Conservation (phyloP, 2,329 filamentous ascomycete species). For the Fonsecaea monophora region DNA sequence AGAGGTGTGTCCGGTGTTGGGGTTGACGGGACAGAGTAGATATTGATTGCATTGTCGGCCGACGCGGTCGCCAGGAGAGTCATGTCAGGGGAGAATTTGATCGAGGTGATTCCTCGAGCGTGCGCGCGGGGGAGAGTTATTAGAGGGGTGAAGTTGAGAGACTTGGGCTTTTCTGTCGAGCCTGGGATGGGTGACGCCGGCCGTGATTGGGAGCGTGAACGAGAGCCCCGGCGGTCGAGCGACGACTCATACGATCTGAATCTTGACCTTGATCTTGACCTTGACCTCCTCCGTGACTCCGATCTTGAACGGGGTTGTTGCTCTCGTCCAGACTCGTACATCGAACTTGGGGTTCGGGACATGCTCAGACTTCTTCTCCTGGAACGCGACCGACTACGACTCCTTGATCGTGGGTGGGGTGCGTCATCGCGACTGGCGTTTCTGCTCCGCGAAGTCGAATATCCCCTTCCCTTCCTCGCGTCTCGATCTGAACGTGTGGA, state of each 20-base stretch:
- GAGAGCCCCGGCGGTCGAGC: constrained; percentile 38
- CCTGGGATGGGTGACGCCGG: constrained; percentile 9
- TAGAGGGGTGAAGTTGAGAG: constrained; percentile 34
- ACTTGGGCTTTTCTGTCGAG: constrained; percentile 28
- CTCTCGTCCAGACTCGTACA: constrained; percentile 33
- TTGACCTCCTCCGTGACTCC: constrained; percentile 30
- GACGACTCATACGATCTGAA: constrained; percentile 57
- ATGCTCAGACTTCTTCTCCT: constrained; percentile 23
- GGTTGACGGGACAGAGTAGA: constrained; percentile 62
- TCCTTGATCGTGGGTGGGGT: background rate
- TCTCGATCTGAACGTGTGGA: constrained; percentile 23
- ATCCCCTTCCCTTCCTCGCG: constrained; percentile 25
- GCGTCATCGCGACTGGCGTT: constrained; percentile 20
- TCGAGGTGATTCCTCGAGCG: constrained; percentile 75
- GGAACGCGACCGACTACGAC: constrained; percentile 23
- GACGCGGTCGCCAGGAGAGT: constrained; percentile 88
- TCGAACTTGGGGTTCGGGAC: constrained; percentile 27
- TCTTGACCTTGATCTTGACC: constrained; percentile 45
- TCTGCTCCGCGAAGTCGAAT: constrained; percentile 32
- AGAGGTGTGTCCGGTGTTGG: constrained; percentile 67
- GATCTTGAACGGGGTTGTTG: constrained; percentile 24
- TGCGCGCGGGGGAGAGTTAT: constrained; percentile 46
- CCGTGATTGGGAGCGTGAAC: constrained; percentile 33
- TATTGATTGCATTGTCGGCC: constrained; percentile 86
- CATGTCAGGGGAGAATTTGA: constrained; percentile 90